These are phyloP conservation scores for Leishmania martiniquensis DNA, from an alignment of 208 protist genomes.

Conservation along the genomic window DNA sequence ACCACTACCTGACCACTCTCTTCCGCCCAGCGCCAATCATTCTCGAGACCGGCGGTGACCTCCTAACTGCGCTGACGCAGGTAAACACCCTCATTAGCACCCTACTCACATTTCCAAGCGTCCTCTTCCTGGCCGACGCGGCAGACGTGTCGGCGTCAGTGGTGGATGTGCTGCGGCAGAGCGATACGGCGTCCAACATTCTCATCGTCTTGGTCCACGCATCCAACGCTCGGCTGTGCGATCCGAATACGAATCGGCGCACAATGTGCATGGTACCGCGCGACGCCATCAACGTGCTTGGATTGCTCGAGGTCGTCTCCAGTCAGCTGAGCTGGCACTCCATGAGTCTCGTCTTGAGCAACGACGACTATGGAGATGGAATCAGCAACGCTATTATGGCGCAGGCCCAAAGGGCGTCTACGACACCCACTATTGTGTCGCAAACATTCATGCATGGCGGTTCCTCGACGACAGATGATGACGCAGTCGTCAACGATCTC, in stretches of 20 bases:
- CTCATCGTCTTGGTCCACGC: constrained; percentile 67
- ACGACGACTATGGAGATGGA: constrained; percentile 61
- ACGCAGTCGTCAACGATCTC: constrained; percentile 51
- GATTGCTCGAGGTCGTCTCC: constrained; percentile 65
- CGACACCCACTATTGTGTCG: constrained; percentile 68
- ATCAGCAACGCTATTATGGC: constrained; percentile 44
- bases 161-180: constrained; percentile 60
- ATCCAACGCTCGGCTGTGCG: constrained; percentile 70
- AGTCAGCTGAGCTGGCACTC: constrained; percentile 73
- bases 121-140: constrained; percentile 77
- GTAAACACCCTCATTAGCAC: constrained; percentile 47
- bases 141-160: constrained; percentile 65
- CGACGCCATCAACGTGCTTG: constrained; percentile 74
- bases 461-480: constrained; percentile 54
- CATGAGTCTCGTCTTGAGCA: constrained; percentile 68
- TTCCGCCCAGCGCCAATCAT: constrained; percentile 45
- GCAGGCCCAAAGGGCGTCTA: constrained; percentile 49
- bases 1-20: constrained; percentile 25
- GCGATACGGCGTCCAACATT: constrained; percentile 41
- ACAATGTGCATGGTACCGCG: constrained; percentile 81
- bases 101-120: constrained; percentile 39
- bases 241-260: constrained; percentile 51
- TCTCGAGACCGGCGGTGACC: constrained; percentile 59
- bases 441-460: constrained; percentile 60
- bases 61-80: constrained; percentile 56